These are phyloP conservation scores for Trichoderma gracile DNA, from an alignment of 2,329 filamentous ascomycete species.

Conservation along the genomic window DNA sequence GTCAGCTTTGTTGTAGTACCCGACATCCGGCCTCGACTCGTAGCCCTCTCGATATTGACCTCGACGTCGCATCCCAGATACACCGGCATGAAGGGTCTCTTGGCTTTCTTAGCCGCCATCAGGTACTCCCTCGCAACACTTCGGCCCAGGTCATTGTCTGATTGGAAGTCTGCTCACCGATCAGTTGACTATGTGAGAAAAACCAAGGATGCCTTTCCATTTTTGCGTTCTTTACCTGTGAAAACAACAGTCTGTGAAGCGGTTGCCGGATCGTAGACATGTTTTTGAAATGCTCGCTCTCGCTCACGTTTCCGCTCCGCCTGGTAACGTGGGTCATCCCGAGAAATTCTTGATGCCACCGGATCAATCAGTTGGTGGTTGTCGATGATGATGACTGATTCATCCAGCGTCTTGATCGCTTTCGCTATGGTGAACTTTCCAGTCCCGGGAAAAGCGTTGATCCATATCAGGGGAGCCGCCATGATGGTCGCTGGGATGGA, in stretches of 20 bases:
- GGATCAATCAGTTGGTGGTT: constrained; percentile 13
- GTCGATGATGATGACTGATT: background rate
- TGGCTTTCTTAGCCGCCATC: background rate
- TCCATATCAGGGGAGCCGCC: background rate
- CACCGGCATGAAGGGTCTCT: background rate
- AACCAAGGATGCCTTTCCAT: background rate
- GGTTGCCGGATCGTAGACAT: background rate
- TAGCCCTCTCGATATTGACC: background rate
- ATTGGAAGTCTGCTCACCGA: background rate
- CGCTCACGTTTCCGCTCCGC: background rate
- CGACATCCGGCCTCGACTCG: background rate
- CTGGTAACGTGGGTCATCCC: constrained; percentile 3
- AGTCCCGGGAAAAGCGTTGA: constrained; percentile 7
- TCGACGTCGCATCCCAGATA: constrained; percentile 1
- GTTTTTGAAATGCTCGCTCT: background rate
- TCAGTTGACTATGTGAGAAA: background rate
- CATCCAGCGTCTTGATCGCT: background rate
- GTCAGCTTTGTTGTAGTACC: constrained; percentile 2
- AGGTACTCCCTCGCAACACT: background rate
- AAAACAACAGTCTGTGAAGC: background rate
- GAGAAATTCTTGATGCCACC: background rate
- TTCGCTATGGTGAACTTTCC: background rate
- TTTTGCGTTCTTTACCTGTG: background rate
- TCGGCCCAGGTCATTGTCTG: constrained; percentile 7
- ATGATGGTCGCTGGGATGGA: background rate